Base-by-base conservation (phyloP, 1,284 basidiomycete species). In the Cystobasidiaceae sp. region DNA sequence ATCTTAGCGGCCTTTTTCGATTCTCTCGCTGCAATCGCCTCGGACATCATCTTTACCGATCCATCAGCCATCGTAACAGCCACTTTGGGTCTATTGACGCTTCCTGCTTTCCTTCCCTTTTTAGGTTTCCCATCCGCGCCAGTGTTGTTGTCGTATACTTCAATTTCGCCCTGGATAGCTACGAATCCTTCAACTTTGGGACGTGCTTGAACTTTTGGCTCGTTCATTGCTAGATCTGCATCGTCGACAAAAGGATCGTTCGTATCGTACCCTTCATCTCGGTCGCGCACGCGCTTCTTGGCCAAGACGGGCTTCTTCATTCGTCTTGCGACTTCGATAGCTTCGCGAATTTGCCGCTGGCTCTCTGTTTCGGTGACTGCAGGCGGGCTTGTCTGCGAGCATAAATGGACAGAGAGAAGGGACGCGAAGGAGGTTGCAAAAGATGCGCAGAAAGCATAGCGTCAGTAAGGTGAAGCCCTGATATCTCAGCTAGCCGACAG, bases 191-290 rank as follows among this genome's bases (percentile, higher is more conserved):
- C 86, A 72, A 93, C 89, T 77, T 89, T 91, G 1, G 93, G 93
- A 77, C 92, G 87, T n/a, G 88, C 90, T 73, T 91, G 89, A 78
- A 85, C 90, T 1, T 88, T 91, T 1, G 92, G 86, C 74, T 93
- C 87, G 78, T 97, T 93, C 44, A 93, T 80, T 21, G 85, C 85
- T 60, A 96, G 82, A 75, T 98, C 93, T 0, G 91, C 91, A 78
- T 98, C 94, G 80, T 98, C 94, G 74, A 98, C 97, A 79, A 97
- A 97, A 0, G 90, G 89, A 78, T 98, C 94, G 1, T 83, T 81
- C 19, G 87, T 81, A 78, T 98, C 93, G 80, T 98, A 98, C 21
- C 77, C 77, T 50, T 77, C 78, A 30, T 70, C 70, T 33, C 74
- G 71, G 25, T 63, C 66, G 33, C 25, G n/a, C 3, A 67, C 39